A percentile compares a stretch with the other conserved stretches of the same genome.
phyloP scores from a whole-genome alignment of 202 grass and related monocot species.

The Panicum virgatum region DNA sequence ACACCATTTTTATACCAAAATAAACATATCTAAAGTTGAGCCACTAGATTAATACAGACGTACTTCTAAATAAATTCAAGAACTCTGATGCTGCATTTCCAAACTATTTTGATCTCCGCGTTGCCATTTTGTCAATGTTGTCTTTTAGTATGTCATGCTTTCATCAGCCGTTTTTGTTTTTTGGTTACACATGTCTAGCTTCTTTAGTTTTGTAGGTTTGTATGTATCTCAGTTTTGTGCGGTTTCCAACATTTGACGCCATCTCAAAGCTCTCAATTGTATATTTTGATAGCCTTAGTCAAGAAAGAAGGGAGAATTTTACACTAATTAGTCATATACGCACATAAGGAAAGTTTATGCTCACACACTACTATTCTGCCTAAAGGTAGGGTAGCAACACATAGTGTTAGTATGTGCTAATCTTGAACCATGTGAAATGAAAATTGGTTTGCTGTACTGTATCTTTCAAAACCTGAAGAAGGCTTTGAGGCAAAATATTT shows the following conservation, averaged over 20 bases:
- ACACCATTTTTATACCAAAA: not conserved
- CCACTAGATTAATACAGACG: not conserved
- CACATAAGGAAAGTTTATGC: not conserved
- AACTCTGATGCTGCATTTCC: not conserved
- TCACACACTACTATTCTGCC: not conserved
- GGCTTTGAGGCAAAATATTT: not conserved
- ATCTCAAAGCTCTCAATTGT: not conserved
- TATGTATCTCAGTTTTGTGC: not conserved
- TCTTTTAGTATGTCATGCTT: not conserved
- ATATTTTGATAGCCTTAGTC: conserved; percentile 3
- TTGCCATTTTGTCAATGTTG: not conserved
- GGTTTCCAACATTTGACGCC: not conserved
- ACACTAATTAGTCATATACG: not conserved
- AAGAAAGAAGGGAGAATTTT: conserved; percentile 15
- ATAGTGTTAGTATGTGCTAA: not conserved
- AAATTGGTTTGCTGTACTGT: not conserved
- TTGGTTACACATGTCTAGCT: not conserved
- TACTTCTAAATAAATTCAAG: not conserved
- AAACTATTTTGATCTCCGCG: not conserved
- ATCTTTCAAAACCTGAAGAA: not conserved
- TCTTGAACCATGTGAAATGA: conserved; percentile 1
- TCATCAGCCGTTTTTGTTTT: not conserved
- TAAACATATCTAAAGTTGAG: not conserved
- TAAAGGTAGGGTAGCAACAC: not conserved
- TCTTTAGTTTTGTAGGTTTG: not conserved